Base-by-base conservation (phyloP, 202 grass and related monocot species). In the Hordeum pubiflorum region DNA sequence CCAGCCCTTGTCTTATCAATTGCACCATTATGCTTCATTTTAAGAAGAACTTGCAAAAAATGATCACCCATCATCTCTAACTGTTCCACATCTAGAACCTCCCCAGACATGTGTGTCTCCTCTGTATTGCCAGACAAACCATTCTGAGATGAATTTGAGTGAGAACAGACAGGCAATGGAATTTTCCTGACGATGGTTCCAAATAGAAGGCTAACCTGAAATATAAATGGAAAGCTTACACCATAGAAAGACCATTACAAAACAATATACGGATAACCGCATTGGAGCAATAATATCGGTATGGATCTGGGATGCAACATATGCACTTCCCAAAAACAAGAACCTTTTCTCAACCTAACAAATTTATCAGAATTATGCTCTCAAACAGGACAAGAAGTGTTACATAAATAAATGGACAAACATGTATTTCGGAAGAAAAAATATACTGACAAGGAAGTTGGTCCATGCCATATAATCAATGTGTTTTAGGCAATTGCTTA, bases 21-120 rank as follows among this genome's bases (percentile, higher is more conserved):
- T 88, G 95, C 95, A 61, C 92, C 95, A 82, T 98, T 98, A 75
- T 98, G 95, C 88, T 98, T 98, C 95, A 98, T 93, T 94, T 98
- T 98, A 71, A 95, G 90, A 93, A 97, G 94, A 92, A 98, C 86
- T 80, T 93, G 92, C 74, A 98, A 87, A 79, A 98, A 98, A 87
- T 98, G 95, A 61, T 91, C 75, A 27, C 92, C 92, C 86, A 95
- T 94, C 18, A 55, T 91, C 82, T 98, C 88, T 77, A 98, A 87
- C 71, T 98, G 92, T 70, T 69, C 88, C 43, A 93, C 83, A 81
- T 93, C 90, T 69, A 98, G 95, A 82, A 94, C 79, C 57, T 94
- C 86, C 55, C 33, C 69, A 58, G 79, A 59, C 39, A 37, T 67
- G n/a, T 1, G 50, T 81, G 77, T 81, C 44, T 82, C 64, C 81